phyloP scores from a whole-genome alignment of 169 alveolate genomes.

The Babesia ovata region DNA sequence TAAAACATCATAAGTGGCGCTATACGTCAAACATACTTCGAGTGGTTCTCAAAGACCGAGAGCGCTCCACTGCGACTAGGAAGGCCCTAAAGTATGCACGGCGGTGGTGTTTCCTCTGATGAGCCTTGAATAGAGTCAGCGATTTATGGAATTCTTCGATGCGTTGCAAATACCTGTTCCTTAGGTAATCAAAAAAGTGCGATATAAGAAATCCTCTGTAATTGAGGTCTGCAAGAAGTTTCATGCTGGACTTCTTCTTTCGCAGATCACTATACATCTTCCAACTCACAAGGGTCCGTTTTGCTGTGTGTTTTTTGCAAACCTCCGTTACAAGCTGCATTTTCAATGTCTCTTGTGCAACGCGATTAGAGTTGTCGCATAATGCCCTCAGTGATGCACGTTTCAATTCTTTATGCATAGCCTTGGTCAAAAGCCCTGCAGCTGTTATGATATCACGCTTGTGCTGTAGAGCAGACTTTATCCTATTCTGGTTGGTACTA shows the following conservation, averaged over 20 bases:
- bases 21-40: slow-evolving; percentile 4
- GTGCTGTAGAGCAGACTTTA: slow-evolving; percentile 7
- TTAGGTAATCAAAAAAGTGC: neutral
- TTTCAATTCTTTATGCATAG: slow-evolving; percentile 2
- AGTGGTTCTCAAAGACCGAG: neutral
- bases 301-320: neutral
- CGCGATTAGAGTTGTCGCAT: neutral
- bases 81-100: slow-evolving; percentile 9
- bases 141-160: slow-evolving; percentile 11
- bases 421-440: slow-evolving; percentile 11
- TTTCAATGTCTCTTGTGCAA: slow-evolving; percentile 1
- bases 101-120: neutral
- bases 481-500: neutral
- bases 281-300: slow-evolving; percentile 14
- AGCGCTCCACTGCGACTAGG: slow-evolving; percentile 4
- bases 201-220: slow-evolving; percentile 8
- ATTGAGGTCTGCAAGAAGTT: slow-evolving; percentile 9
- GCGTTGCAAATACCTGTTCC: neutral
- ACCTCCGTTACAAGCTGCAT: neutral
- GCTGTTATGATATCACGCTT: slow-evolving; percentile 32
- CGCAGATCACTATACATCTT: slow-evolving; percentile 4
- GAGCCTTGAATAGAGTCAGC: slow-evolving; percentile 3
- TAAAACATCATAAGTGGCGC: neutral
- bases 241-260: slow-evolving; percentile 9
- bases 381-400: slow-evolving; percentile 11